Conservation (phyloP, 164 flowering plant species). For the Berberis vulgaris region DNA sequence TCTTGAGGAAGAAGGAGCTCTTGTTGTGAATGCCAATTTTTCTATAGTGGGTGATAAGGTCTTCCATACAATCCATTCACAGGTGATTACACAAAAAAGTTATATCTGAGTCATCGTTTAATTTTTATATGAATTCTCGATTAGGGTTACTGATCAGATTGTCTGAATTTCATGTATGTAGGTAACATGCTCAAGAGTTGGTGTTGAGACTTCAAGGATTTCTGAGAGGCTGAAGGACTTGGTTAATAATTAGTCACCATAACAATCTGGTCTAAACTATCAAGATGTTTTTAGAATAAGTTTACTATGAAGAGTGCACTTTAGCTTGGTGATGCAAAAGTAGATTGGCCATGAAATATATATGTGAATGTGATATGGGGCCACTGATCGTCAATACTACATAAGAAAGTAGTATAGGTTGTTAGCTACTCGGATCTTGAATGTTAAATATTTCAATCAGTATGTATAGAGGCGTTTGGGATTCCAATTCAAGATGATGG, state of each 20-base stretch:
- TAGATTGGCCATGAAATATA: too few relatives aligned
- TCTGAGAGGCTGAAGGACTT: conserved; percentile 33
- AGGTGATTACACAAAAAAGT: conserved; percentile 5
- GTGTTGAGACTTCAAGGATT: conserved; percentile 41
- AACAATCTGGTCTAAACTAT: not conserved
- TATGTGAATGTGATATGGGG: too few relatives aligned
- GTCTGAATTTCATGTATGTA: conserved; percentile 6
- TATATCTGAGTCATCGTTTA: too few relatives aligned
- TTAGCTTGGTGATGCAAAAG: too few relatives aligned
- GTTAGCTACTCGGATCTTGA: too few relatives aligned
- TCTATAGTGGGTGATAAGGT: conserved; percentile 28
- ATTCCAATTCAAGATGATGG: too few relatives aligned
- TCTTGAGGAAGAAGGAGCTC: conserved; percentile 46
- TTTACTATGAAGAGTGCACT: too few relatives aligned
- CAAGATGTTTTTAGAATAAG: not conserved
- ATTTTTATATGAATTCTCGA: not conserved
- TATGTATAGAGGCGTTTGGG: too few relatives aligned
- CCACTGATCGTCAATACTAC: too few relatives aligned
- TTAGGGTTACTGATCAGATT: not conserved
- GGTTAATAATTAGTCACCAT: not conserved
- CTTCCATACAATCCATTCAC: conserved; percentile 23
- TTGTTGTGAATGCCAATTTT: conserved; percentile 32
- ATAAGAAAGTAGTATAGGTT: too few relatives aligned
- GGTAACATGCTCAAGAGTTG: conserved; percentile 45
- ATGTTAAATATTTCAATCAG: too few relatives aligned